Evolutionary conservation across 1,284 basidiomycete genomes (phyloP), one percentile per base, ranked within the genome.

Genomic region (Tilletia walkeri): DNA sequence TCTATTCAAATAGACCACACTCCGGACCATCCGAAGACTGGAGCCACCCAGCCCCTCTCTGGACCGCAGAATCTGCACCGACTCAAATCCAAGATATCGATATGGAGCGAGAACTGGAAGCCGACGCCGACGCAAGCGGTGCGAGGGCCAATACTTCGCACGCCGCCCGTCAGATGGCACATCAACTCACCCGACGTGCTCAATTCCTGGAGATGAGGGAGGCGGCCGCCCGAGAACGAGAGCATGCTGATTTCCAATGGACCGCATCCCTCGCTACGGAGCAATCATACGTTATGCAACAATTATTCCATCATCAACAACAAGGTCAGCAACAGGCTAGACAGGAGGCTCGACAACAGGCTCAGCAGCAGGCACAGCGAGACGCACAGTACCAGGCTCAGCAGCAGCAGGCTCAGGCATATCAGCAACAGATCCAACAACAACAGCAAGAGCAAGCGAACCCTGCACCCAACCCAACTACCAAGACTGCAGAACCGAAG

Each of bases 401-500:
- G 6, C 50, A 53, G 18, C 50, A 53, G 50, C 50, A 53, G 50
- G 24, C 24, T 30, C 24, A 30, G 24, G 24, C 24, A 30, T 30
- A 30, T 30, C 56, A 63, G 59, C 59, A 66, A 24, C 65, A 66
- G 34, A 16, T 66, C 39, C 65, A 66, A 18, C 65, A 66, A 45
- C 65, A 66, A 34, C 65, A 66, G 41, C 39, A 47, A 49, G 38
- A 66, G 47, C 65, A 66, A 49, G n/a, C 54, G 5, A 30, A 5
- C 24, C 34, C 65, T 20, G 20, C 41, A 48, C n/a, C 39, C 34
- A 66, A 38, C 10, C n/a, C 63, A 39, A 36, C n/a, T 16, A 36
- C 65, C 24, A n/a, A 20, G 65, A 39, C 20, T 14, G 20, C 63
- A n/a, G 77, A 78, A 30, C 68, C 73, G 1, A 71, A 74, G 49